Percentiles rank a stretch among this genome's conserved stretches.
phyloP scores from a whole-genome alignment of 805 yeast species.

The Pichia phayaonensis region DNA sequence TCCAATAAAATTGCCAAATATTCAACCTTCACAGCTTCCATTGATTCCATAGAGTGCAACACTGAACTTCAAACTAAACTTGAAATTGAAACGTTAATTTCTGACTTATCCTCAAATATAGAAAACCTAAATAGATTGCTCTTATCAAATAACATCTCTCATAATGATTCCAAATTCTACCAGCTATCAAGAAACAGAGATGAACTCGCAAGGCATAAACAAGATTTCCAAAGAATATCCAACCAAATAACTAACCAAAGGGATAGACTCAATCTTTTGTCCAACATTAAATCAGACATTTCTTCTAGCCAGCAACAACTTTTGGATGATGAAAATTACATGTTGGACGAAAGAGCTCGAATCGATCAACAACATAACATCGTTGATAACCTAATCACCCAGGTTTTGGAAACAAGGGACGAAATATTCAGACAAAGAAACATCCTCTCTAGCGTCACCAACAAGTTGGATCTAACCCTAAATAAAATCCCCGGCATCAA shows the following conservation, averaged over 20 bases:
- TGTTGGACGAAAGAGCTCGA: constrained; percentile 67
- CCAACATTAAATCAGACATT: constrained; percentile 73
- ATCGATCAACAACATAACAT: constrained; percentile 65
- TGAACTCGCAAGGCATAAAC: constrained; percentile 59
- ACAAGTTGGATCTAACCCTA: constrained; percentile 51
- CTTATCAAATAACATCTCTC: constrained; percentile 11
- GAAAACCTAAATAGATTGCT: constrained; percentile 43
- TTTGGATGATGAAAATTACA: constrained; percentile 36
- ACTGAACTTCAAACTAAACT: constrained; percentile 41
- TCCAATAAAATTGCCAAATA: constrained; percentile 43
- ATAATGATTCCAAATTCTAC: constrained; percentile 61
- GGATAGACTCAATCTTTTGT: constrained; percentile 63
- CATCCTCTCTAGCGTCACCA: constrained; percentile 54
- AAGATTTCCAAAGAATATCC: constrained; percentile 49
- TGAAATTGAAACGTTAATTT: constrained; percentile 44
- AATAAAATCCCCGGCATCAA: constrained; percentile 78
- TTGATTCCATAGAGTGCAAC: constrained; percentile 34
- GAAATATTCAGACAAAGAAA: constrained; percentile 69
- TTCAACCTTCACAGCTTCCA: constrained; percentile 43
- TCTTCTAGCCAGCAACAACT: constrained; percentile 36
- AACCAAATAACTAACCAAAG: constrained; percentile 51
- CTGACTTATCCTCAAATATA: constrained; percentile 45
- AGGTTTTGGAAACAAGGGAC: constrained; percentile 86
- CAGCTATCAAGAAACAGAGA: constrained; percentile 82
- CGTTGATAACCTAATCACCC: constrained; percentile 73